Conservation (phyloP, 495 filamentous ascomycete species). For the Penicillium cosmopolitanum region DNA sequence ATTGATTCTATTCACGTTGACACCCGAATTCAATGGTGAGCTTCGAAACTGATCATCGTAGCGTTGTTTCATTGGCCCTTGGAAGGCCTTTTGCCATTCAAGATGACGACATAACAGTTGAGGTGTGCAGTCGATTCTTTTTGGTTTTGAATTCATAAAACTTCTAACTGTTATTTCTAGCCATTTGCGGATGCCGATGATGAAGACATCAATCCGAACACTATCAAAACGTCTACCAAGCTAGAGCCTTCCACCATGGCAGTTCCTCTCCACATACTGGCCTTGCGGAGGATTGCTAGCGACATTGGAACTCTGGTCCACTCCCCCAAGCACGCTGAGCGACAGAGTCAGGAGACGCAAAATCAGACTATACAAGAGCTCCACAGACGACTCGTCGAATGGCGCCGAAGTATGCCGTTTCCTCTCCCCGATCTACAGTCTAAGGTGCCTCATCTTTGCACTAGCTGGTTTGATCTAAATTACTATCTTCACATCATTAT, state of each 20-base stretch:
- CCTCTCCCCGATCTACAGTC: constrained; percentile 40
- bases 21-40: no score
- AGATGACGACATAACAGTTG: constrained; percentile 42
- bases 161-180: constrained; percentile 19
- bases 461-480: constrained; percentile 47
- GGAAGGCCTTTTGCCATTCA: constrained; percentile 45
- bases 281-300: constrained; percentile 40
- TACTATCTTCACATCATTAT: constrained; percentile 43
- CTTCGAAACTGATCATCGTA: constrained; percentile 10
- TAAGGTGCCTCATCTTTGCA: constrained; percentile 41
- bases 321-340: constrained; percentile 16
- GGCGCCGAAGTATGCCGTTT: constrained; percentile 47
- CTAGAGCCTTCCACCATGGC: constrained; percentile 40
- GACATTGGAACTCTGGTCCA: constrained; percentile 37
- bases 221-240: constrained; percentile 17
- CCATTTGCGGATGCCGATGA: constrained; percentile 41
- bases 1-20: not conserved
- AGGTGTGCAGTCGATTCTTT: constrained; percentile 20
- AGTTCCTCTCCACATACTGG: constrained; percentile 42
- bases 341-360: constrained; percentile 21
- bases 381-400: constrained; percentile 40
- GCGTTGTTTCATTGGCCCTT: constrained; percentile 44
- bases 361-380: constrained; percentile 32
- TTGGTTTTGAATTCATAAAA: not conserved
- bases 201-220: constrained; percentile 32